A percentile compares a stretch with the other conserved stretches of the same genome.
Conservation (phyloP, 768 basidiomycete genomes). For the Filobasidium wieringae region DNA sequence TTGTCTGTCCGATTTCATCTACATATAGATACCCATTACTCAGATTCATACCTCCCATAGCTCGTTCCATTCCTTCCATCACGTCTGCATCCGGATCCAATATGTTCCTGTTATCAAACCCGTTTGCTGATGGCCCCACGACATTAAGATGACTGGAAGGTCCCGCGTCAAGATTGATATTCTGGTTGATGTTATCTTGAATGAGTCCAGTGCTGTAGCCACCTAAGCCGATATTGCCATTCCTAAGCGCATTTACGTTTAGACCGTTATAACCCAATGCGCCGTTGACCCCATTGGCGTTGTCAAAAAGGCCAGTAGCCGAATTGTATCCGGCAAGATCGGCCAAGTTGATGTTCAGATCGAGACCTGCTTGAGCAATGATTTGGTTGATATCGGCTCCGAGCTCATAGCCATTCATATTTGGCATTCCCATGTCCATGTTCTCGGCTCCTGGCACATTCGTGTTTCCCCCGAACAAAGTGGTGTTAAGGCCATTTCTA, state of each 20-base stretch:
- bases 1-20: constrained; percentile 39
- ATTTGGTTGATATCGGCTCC: no score
- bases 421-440: no score
- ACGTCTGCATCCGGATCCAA: not conserved
- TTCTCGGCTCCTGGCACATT: no score
- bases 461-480: no score
- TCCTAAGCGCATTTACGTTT: not conserved
- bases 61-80: constrained; percentile 29
- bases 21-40: constrained; percentile 35
- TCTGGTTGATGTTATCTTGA: not conserved
- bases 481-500: no score
- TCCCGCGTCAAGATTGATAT: not conserved
- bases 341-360: no score
- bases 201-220: not conserved
- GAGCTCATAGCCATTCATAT: no score
- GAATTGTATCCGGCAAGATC: not conserved
- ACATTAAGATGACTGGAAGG: no score
- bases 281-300: not conserved
- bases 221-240: not conserved
- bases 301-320: not conserved
- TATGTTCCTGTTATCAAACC: not conserved
- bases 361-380: no score
- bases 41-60: constrained; percentile 38
- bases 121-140: no score
- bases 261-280: not conserved